Percentiles rank a stretch among this genome's conserved stretches.
These are phyloP conservation scores for Penicillium sp. DNA, from an alignment of 2,329 filamentous ascomycete species.

Conservation along the genomic window DNA sequence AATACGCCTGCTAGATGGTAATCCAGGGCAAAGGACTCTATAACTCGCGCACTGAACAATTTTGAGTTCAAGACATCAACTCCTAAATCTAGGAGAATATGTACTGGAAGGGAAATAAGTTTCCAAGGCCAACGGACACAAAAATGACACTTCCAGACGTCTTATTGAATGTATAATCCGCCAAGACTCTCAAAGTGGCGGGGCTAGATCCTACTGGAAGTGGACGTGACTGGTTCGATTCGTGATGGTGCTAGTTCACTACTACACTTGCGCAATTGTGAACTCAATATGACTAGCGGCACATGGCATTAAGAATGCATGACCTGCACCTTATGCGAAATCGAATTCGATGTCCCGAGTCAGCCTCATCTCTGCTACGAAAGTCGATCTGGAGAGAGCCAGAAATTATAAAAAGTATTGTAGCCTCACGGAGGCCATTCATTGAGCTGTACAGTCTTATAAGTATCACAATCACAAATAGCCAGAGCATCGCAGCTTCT, in stretches of 20 bases:
- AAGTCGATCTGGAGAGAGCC: neutral
- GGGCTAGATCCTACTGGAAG: neutral
- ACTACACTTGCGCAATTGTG: neutral
- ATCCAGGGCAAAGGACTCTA: no score
- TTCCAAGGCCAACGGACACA: no score
- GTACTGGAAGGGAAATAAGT: no score
- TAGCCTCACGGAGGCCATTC: conserved; percentile 1
- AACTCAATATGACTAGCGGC: neutral
- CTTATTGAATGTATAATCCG: no score
- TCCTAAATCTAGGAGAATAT: no score
- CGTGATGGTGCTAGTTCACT: neutral
- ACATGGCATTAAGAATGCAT: neutral
- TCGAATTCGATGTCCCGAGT: neutral
- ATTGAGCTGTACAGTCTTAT: conserved; percentile 1
- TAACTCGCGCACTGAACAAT: no score
- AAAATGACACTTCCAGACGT: no score
- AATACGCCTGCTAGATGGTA: no score
- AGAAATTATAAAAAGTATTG: neutral
- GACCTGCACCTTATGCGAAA: neutral
- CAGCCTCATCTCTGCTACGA: neutral
- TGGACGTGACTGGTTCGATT: neutral
- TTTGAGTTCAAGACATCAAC: no score
- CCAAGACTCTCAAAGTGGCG: no score
- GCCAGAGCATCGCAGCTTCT: neutral
- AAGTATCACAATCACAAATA: neutral